A percentile compares a stretch with the other conserved stretches of the same genome.
Conservation (phyloP, 371 early-diverging fungal species). For the Polyrhizophydium stewartii region DNA sequence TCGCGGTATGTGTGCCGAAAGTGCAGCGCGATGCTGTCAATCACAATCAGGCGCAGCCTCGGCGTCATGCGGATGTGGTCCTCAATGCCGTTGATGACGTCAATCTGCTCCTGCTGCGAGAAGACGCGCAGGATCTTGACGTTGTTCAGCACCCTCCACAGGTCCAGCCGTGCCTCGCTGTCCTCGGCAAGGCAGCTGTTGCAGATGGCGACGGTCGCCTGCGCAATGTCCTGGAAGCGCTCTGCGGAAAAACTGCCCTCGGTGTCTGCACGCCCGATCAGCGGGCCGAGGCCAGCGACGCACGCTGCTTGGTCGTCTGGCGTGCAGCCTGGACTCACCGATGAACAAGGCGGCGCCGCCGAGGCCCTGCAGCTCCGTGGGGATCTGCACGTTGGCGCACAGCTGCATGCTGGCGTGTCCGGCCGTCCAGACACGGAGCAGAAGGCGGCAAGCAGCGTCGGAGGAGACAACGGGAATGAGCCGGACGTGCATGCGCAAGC, state of each 20-base stretch:
- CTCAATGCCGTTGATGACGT: conserved; percentile 6
- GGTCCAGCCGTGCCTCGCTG: background rate
- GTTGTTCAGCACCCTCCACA: background rate
- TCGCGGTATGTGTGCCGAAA: conserved; percentile 50
- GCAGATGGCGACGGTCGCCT: background rate
- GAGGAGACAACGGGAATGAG: too few species aligned
- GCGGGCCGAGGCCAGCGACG: background rate
- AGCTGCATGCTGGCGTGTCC: conserved; percentile 65
- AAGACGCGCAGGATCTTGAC: background rate
- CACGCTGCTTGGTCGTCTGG: background rate
- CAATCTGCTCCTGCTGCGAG: conserved; percentile 4
- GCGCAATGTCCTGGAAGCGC: conserved; percentile 41
- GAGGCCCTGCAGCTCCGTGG: conserved; percentile 30
- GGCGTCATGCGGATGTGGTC: background rate
- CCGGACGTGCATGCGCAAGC: too few species aligned
- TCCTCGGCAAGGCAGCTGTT: background rate
- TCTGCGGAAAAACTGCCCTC: conserved; percentile 55
- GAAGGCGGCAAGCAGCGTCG: too few species aligned
- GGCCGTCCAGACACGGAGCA: too few species aligned
- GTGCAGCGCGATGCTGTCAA: conserved; percentile 65
- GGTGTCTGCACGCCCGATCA: conserved; percentile 58
- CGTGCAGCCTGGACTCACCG: conserved; percentile 27
- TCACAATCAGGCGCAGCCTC: conserved; percentile 53
- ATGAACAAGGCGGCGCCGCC: conserved; percentile 61
- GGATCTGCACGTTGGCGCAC: conserved; percentile 52